Conservation (phyloP, 345 rosid genomes). For the Syzygium aromaticum region DNA sequence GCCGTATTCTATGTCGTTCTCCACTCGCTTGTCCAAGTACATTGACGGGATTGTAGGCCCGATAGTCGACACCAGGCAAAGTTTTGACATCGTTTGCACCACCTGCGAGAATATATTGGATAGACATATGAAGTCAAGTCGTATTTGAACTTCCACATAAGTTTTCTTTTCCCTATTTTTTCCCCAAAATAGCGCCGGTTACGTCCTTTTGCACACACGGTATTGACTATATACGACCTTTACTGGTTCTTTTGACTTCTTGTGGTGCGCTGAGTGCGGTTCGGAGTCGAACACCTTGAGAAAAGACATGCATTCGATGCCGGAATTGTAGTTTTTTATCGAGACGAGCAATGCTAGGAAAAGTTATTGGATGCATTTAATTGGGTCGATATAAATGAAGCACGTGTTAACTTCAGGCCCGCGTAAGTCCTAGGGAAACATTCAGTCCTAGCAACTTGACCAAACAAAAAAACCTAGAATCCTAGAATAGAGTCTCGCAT, state of each 20-base stretch:
- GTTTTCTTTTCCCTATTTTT: background rate
- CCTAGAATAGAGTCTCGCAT: background rate
- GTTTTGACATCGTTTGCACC: conserved; percentile 31
- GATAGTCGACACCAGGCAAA: conserved; percentile 31
- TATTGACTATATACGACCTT: background rate
- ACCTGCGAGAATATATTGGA: conserved; percentile 10
- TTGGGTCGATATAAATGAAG: background rate
- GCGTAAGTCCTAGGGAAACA: background rate
- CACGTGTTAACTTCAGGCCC: background rate
- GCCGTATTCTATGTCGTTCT: conserved; percentile 33
- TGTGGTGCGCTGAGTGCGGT: background rate
- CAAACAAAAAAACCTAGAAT: background rate
- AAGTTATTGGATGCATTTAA: background rate
- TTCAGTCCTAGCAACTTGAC: background rate
- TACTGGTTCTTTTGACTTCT: background rate
- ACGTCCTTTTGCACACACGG: background rate
- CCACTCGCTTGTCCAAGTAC: conserved; percentile 39
- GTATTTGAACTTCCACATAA: background rate
- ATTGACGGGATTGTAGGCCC: conserved; percentile 68
- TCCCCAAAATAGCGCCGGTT: background rate
- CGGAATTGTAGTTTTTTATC: background rate
- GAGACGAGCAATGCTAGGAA: background rate
- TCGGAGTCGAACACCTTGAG: background rate
- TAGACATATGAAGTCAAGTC: background rate
- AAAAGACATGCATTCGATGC: background rate